Base-by-base conservation (phyloP, 1,139 yeast genomes). In the Wickerhamomyces sp. region DNA sequence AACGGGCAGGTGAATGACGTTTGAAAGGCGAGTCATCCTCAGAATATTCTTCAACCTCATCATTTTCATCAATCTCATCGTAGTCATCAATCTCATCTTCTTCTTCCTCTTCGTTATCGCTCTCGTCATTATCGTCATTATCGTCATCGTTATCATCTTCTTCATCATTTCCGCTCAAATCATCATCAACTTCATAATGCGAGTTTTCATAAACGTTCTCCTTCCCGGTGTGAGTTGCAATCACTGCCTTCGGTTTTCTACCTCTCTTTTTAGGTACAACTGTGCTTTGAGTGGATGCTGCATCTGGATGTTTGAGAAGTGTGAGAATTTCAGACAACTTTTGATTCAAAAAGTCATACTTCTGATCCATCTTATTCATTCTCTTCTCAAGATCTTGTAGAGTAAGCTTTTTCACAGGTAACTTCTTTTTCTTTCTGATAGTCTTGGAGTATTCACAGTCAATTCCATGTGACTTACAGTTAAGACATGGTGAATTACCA, bases 401-500 rank as follows among this genome's bases (percentile, higher is more conserved):
- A 3, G 51, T 40, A 12, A 42, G 37, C 31, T 47, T 49, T 39
- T 43, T 48, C 2, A 26, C 33, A 15, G 36, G 34, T 19, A 16
- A 31, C 16, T 36, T 39, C 40, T 44, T 49, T 40, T 45, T 49
- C 33, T 42, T 47, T 30, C 44, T 41, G 5, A 45, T 31, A 1
- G 49, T 41, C 36, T 49, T 45, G 8, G 54, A 46, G 33, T 49
- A 51, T 5, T 35, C 32, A 28, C 55, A 51, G 1, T 58, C 54
- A 16, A 49, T 51, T 2, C 56, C 53, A 9, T 68, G 62, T 36
- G 68, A 70, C 11, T 58, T 33, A 50, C 91, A 83, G 47, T 75
- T 70, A 2, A 70, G 55, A 49, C 91, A 83, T 0, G 91, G 88
- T 36, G 72, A 65, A 17, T 40, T 49, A 36, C 85, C 91, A 46